phyloP scores from a whole-genome alignment of 495 filamentous ascomycete genomes.

The Viridothelium virens region DNA sequence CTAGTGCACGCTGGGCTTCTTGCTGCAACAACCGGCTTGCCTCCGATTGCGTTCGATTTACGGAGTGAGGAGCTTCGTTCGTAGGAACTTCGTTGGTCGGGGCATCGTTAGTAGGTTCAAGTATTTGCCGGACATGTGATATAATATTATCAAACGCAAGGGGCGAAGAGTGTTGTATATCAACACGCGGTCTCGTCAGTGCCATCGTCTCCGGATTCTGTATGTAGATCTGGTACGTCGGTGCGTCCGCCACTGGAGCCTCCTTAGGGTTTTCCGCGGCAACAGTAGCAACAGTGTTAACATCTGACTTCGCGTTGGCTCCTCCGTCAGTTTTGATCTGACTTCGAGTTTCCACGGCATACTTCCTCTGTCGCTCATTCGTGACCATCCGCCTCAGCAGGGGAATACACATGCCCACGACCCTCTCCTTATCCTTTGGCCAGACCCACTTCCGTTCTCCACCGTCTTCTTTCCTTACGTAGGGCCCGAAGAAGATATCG shows the following conservation, averaged over 20 bases:
- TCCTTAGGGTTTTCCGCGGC: not conserved
- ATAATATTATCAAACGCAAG: not conserved
- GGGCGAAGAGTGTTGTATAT: not conserved
- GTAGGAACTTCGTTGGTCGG: not conserved
- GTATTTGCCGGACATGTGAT: not conserved
- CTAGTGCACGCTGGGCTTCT: slow-evolving; percentile 2
- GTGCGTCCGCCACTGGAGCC: not conserved
- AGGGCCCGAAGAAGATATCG: not conserved
- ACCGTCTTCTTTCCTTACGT: not conserved
- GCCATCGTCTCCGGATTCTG: not conserved
- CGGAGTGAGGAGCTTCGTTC: not conserved
- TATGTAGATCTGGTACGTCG: not conserved
- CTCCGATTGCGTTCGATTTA: not conserved
- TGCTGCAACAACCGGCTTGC: slow-evolving; percentile 3
- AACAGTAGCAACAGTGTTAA: slow-evolving; percentile 23
- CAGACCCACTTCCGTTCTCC: slow-evolving; percentile 42
- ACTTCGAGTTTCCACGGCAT: slow-evolving; percentile 49
- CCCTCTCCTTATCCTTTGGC: slow-evolving; percentile 47
- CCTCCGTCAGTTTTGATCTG: slow-evolving; percentile 35
- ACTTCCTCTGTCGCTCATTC: slow-evolving; percentile 55
- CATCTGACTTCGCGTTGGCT: slow-evolving; percentile 38
- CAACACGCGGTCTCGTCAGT: slow-evolving; percentile 1
- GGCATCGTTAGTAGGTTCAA: not conserved
- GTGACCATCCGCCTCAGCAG: slow-evolving; percentile 56
- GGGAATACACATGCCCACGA: slow-evolving; percentile 52